Evolutionary conservation across 805 yeast species (phyloP), one percentile per base, ranked within the genome.

Genomic region (Kregervanrija delftensis): DNA sequence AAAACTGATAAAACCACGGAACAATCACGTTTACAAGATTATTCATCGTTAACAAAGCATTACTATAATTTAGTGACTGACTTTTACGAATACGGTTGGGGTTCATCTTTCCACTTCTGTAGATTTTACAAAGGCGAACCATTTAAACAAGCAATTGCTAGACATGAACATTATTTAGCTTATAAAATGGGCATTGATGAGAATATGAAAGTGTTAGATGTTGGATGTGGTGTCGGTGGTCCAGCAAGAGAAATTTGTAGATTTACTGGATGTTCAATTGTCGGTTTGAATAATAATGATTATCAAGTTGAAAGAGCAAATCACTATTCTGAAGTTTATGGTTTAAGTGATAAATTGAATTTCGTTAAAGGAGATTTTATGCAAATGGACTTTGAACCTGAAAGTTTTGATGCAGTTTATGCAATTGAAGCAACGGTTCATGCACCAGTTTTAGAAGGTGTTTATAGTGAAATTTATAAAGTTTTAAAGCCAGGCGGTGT

Each of bases 151-250:
- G 95, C 97, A 37, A 81, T 87, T 54, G 98, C 98, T 34, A 83
- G 96, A 73, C 99, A 91, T 67, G 99, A 91, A 72, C 98, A 93
- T 69, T 93, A 77, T 68, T 72, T 91, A 55, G 99, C 99, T 36
- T 71, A 74, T 66, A 83, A 86, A 71, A 89, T 90, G 77, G 85
- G 85, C 50, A 73, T 91, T 58, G 66, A 73, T 56, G 85, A 81
- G 56, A 77, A 80, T 56, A 86, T 85, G 87, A 81, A 82, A 60
- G 99, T 91, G 13, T 76, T 91, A 56, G 99, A 91, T 64, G 99
- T 91, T 46, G 99, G 99, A 40, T 93, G 99, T 73, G 99, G 99
- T 75, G 96, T 91, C 58, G 99, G 99, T 63, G 99, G 99, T 37
- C 99, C 99, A 59, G 97, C 96, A 16, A 84, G 97, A 67, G 96